Percentiles rank a stretch among this genome's conserved stretches.
Evolutionary conservation across 208 protist genomes (phyloP).

Genomic region (Acanthamoeba healyi): DNA sequence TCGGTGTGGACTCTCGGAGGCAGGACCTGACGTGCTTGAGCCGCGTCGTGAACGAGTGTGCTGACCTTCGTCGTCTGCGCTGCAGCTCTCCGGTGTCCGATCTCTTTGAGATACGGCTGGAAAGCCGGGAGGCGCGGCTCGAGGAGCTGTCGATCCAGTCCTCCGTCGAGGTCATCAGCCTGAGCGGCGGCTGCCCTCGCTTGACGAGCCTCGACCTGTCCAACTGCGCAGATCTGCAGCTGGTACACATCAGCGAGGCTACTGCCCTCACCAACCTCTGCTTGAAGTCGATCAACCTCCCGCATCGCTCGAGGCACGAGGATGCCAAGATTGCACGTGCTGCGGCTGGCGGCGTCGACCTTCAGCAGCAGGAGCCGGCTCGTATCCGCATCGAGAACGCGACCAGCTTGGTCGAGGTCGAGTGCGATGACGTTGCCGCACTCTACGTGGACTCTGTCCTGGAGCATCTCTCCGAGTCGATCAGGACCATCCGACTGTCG

Average conservation of each 20-base stretch:
- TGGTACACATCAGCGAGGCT: not conserved
- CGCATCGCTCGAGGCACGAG: not conserved
- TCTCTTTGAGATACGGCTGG: not conserved
- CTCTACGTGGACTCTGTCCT: too few relatives aligned
- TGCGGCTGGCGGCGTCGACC: not conserved
- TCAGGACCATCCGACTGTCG: not conserved
- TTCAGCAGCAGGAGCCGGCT: not conserved
- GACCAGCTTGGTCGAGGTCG: not conserved
- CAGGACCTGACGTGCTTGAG: too few relatives aligned
- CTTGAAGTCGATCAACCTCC: not conserved
- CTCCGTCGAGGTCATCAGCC: not conserved
- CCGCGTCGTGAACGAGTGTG: too few relatives aligned
- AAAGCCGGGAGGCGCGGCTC: not conserved
- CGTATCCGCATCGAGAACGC: not conserved
- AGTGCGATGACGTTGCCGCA: not conserved
- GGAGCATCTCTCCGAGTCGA: too few relatives aligned
- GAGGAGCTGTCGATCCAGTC: not conserved
- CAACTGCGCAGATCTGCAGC: not conserved
- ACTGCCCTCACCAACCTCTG: not conserved
- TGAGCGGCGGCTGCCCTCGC: conserved; percentile 5
- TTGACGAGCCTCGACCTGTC: not conserved
- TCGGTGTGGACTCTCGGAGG: too few relatives aligned
- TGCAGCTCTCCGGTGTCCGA: not conserved
- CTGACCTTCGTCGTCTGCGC: not conserved
- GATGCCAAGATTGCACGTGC: too few relatives aligned